Evolutionary conservation across 139 green algal genomes (phyloP).

Genomic region (Auxenochlorella protothecoides): DNA sequence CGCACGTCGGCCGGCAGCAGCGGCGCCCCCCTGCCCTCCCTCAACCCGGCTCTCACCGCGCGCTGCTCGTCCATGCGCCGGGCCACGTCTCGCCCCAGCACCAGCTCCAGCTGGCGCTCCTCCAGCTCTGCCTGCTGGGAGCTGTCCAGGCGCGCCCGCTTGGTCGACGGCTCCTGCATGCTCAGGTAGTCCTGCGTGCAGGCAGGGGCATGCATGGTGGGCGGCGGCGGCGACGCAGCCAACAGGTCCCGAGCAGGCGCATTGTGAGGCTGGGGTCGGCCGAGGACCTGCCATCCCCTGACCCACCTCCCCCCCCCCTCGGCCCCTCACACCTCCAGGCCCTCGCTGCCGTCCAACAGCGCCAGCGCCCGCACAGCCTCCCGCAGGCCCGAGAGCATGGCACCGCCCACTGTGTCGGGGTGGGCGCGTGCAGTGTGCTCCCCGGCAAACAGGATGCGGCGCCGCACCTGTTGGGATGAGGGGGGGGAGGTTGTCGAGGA

Average conservation of each 20-base stretch:
- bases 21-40: background rate
- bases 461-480: constrained; percentile 13
- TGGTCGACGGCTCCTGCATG: no score
- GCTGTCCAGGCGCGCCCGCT: no score
- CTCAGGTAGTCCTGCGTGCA: no score
- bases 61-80: constrained; percentile 5
- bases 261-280: background rate
- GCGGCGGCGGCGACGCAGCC: background rate
- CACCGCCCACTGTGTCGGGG: constrained; percentile 79
- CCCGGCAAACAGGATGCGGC: constrained; percentile 70
- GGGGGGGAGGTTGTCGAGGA: no score
- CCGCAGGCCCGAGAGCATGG: constrained; percentile 63
- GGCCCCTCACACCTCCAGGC: background rate
- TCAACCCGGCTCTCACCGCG: background rate
- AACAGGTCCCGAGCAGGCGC: background rate
- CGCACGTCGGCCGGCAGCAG: background rate
- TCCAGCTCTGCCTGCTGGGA: background rate
- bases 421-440: constrained; percentile 74
- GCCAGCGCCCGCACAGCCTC: constrained; percentile 51
- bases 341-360: constrained; percentile 23
- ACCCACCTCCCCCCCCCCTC: background rate
- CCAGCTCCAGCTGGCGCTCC: background rate
- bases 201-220: background rate
- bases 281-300: background rate
- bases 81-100: constrained; percentile 14